These are phyloP conservation scores for Cryptosporidium andersoni DNA, from an alignment of 169 alveolate species.

Conservation along the genomic window DNA sequence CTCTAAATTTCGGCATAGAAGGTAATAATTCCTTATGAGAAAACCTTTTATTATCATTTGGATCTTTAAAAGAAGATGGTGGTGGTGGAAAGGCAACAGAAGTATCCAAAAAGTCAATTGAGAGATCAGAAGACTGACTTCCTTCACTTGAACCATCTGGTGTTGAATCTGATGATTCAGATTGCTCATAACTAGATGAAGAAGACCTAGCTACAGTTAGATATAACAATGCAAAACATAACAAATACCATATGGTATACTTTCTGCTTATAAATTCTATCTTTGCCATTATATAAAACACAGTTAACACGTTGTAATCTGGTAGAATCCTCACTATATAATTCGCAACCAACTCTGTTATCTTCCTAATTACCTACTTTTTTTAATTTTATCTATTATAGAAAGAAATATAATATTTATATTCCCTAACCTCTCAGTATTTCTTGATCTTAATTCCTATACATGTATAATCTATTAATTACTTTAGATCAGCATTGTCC, in stretches of 20 bases:
- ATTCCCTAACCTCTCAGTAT: neutral
- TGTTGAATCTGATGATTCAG: slow-evolving; percentile 9
- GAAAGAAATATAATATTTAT: too few relatives aligned
- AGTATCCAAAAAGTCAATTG: slow-evolving; percentile 36
- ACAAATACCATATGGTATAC: slow-evolving; percentile 18
- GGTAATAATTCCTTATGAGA: too few relatives aligned
- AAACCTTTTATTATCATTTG: neutral
- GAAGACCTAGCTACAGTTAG: slow-evolving; percentile 1
- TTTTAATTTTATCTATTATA: slow-evolving; percentile 21
- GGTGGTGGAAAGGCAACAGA: slow-evolving; percentile 24
- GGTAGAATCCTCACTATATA: slow-evolving; percentile 13
- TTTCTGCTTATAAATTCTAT: slow-evolving; percentile 7
- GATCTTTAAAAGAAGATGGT: neutral
- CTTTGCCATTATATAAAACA: neutral
- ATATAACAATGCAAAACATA: slow-evolving; percentile 4
- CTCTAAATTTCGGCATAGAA: slow-evolving; percentile 23
- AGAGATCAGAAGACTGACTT: neutral
- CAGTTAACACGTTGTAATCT: neutral
- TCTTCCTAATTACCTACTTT: slow-evolving; percentile 33
- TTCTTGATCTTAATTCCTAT: slow-evolving; percentile 39
- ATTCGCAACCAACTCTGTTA: slow-evolving; percentile 15
- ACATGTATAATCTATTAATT: slow-evolving; percentile 64
- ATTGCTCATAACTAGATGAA: slow-evolving; percentile 28
- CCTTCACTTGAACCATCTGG: slow-evolving; percentile 8
- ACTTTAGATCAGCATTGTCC: slow-evolving; percentile 36